Evolutionary conservation across 2,329 filamentous ascomycete species (phyloP).

Genomic region (Scedosporium aurantiacum): DNA sequence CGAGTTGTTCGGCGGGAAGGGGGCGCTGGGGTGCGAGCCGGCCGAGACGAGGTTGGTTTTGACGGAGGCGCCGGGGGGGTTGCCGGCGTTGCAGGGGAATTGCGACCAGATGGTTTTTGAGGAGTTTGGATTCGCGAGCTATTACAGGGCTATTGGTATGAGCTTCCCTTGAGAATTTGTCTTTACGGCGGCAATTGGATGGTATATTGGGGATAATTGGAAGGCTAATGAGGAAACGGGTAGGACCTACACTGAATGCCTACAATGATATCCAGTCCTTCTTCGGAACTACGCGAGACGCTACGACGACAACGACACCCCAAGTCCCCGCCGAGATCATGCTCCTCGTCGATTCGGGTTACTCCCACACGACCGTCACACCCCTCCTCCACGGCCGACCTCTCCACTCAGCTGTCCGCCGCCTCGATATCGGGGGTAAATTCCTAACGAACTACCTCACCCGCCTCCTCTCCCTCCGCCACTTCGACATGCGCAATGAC

Average conservation of each 20-base stretch:
- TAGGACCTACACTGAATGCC: constrained; percentile 65
- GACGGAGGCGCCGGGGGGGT: constrained; percentile 73
- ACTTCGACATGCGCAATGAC: constrained; percentile 94
- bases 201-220: background rate
- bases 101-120: constrained; percentile 97
- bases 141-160: constrained; percentile 63
- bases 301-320: constrained; percentile 27
- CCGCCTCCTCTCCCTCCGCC: constrained; percentile 75
- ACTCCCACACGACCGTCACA: constrained; percentile 85
- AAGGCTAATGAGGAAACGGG: constrained; percentile 5
- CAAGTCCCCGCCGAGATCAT: constrained; percentile 61
- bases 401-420: constrained; percentile 67
- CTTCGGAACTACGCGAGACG: constrained; percentile 48
- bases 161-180: background rate
- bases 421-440: constrained; percentile 87
- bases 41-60: constrained; percentile 73
- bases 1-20: constrained; percentile 61
- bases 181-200: constrained; percentile 5
- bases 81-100: constrained; percentile 73
- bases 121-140: constrained; percentile 85
- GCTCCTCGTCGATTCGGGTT: constrained; percentile 83
- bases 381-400: constrained; percentile 73
- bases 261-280: constrained; percentile 67
- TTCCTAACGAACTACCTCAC: constrained; percentile 88
- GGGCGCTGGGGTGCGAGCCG: constrained; percentile 61